Evolutionary conservation across 768 basidiomycete genomes (phyloP), one percentile per base, ranked within the genome.

Genomic region (Rhizopogon vinicolor): DNA sequence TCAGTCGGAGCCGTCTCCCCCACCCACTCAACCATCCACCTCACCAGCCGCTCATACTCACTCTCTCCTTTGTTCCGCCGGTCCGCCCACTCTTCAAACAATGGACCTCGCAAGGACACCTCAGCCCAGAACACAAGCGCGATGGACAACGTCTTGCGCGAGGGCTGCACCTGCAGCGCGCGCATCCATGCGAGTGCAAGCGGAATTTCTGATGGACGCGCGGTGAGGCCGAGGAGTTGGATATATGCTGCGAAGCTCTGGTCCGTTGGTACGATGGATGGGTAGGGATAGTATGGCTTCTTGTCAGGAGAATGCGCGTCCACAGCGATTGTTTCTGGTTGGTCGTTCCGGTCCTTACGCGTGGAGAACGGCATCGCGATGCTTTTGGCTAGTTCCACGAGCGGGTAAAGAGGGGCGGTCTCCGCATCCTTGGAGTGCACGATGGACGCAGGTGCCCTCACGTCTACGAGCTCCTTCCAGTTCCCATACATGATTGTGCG

Each of bases 121-220:
- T 93, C 89, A 6, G 77, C 78, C 83, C 89, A 91, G 56, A 87
- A 80, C 44, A 84, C 81, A 49, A 93, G 64, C 19, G 83, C 82
- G 0, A 83, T 64, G 1, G 83, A 78, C 12, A 93, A 68, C 14
- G 86, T 86, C 41, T 74, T 68, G 28, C 63, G 67, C n/a, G 74
- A 72, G 1, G 90, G 89, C 42, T 50, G 40, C 10, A 92, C 70
- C 0, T 67, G 67, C 40, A 91, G 60, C 14, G 73, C 74, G 7
- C 78, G 77, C 89, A 91, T 91, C 89, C 92, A 92, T 18, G 80
- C 82, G 1, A 93, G 67, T 12, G 75, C 74, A 12, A 80, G 74
- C 0, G 90, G 85, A 29, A 93, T 85, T 67, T 91, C 87, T 0
- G 69, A 63, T 8, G 79, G 74, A 2, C 74, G 73, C 1, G 72